Evolutionary conservation across 768 basidiomycete genomes (phyloP), one percentile per base, ranked within the genome.

Genomic region (Hemileccinum rubropunctum): DNA sequence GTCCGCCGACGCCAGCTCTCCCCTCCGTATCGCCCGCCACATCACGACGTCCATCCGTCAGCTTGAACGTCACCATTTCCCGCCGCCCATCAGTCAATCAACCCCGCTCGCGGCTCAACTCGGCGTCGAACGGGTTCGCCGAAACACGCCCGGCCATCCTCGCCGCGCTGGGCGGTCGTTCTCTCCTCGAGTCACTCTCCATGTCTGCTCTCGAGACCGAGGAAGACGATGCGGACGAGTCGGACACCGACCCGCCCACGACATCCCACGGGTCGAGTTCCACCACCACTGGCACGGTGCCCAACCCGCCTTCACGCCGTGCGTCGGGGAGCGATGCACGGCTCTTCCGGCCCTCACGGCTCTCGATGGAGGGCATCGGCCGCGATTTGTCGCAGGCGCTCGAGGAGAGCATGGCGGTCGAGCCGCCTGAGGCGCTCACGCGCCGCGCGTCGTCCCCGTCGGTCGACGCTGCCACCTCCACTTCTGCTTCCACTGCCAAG

Each of bases 1-100:
- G 84, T 3, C 81, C 85, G 10, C 74, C 82, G 2, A 88, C 86
- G 0, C 85, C 84, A 4, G 74, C 77, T 6, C 51, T 67, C 5
- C 66, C 68, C 2, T 66, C 68, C 1, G 57, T 70, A 5, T 76
- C 83, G 0, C 81, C 80, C 13, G 77, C 70, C 12, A 33, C 58
- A 8, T 83, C 83, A 1, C 72, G 78, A n/a, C 68, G 59, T 26
- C 45, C 50, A 0, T 70, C 64, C 15, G 11, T 47, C 21, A 62
- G 56, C 40, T 30, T 68, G 39, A 67, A 59, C 15, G 63, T 68
- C 21, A 63, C 67, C 21, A 65, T 68, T 36, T 65, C 65, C 13
- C 62, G 65, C 13, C 63, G 58, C 18, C 55, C 69, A 2, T 68
- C 66, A 1, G 37, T 6, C 11, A 49, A n/a, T 6, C 65, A 66